A percentile compares a stretch with the other conserved stretches of the same genome.
Evolutionary conservation across 148 eudicot genomes (phyloP).

Genomic region (Bassia scoparia): DNA sequence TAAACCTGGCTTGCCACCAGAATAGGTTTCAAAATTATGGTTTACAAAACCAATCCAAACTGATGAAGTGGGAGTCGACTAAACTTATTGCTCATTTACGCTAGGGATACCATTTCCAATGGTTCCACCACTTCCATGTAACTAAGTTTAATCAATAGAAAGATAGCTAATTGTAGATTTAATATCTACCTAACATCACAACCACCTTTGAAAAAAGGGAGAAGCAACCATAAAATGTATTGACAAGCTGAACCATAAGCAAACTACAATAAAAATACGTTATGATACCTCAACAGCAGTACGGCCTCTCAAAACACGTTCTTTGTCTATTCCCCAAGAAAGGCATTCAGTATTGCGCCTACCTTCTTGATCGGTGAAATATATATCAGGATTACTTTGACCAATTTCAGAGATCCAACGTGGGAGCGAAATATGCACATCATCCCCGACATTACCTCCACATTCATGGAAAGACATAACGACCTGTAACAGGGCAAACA

Average conservation of each 20-base stretch:
- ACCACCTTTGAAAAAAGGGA: neutral
- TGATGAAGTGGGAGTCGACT: neutral
- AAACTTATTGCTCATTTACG: neutral
- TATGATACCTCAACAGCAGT: constrained; percentile 75
- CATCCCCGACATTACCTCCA: constrained; percentile 89
- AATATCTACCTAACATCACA: neutral
- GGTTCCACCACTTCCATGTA: too few species aligned
- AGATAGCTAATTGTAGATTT: neutral
- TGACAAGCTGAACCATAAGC: constrained; percentile 3
- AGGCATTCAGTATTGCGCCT: constrained; percentile 65
- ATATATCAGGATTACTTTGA: constrained; percentile 72
- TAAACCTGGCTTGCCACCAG: constrained; percentile 49
- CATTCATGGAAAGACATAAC: constrained; percentile 95
- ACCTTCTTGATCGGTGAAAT: constrained; percentile 71
- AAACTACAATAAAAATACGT: neutral
- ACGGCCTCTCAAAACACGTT: constrained; percentile 74
- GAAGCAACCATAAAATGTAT: neutral
- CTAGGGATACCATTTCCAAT: neutral
- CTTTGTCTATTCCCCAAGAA: constrained; percentile 88
- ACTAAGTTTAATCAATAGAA: neutral
- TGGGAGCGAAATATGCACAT: constrained; percentile 84
- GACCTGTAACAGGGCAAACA: constrained; percentile 39
- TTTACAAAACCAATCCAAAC: constrained; percentile 10
- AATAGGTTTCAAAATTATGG: constrained; percentile 12
- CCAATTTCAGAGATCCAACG: constrained; percentile 76